Evolutionary conservation across 192 early-diverging fungal species (phyloP), one percentile per base, ranked within the genome.

Genomic region (Gonapodya sp.): DNA sequence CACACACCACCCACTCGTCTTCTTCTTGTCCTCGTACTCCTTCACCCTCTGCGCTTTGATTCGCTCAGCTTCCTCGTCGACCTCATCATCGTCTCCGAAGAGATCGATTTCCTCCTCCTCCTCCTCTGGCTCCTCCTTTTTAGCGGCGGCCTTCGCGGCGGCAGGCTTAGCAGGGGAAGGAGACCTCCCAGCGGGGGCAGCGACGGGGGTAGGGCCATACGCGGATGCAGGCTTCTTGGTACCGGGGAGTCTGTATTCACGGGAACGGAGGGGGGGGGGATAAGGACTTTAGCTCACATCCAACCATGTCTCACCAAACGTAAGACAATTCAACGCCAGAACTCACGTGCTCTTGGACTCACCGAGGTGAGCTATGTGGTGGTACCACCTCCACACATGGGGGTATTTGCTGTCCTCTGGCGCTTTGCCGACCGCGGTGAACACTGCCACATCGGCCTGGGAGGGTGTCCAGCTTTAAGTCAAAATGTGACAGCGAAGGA

Each of bases 91-190:
- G 82, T 95, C 94, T 83, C 92, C 96, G 86, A 98, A 98, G 81
- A 98, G 94, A 87, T 98, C 96, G 81, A 97, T 87, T 82, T 97
- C 96, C 78, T 97, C 95, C 36, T 98, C 96, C 64, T 96, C 96
- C 36, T 93, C 95, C 35, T 87, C 95, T 30, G 82, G 92, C 73
- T 87, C 89, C 34, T 86, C 88, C 36, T 2, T 30, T 16, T 16
- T 32, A 16, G 16, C 30, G 75, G 75, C 18, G 75, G n/a, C 33
- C 8, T 16, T 8, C 18, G 75, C 75, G 75, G 75, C 75, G 75
- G 75, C 18, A 18, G 75, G 18, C 2, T n/a, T n/a, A n/a, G n/a
- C n/a, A n/a, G n/a, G n/a, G n/a, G n/a, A n/a, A n/a, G n/a, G n/a
- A n/a, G n/a, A n/a, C n/a, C 80, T 31, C 79, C 83, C 83, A 35